phyloP scores from a whole-genome alignment of 148 eudicot genomes.

The Talinum fruticosum region DNA sequence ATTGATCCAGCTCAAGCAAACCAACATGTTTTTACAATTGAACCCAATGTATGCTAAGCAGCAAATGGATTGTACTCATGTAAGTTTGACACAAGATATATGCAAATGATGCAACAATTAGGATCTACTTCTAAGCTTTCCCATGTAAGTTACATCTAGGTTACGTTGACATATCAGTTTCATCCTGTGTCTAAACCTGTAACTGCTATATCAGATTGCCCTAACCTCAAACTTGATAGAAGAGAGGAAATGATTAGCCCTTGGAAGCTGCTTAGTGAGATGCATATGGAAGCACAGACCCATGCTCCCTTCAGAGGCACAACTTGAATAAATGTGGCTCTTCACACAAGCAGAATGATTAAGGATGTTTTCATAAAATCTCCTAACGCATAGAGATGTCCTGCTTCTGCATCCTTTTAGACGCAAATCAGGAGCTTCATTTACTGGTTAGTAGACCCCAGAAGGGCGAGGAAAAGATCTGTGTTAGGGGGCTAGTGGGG shows the following conservation, averaged over 20 bases:
- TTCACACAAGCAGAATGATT: background rate
- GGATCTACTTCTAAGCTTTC: background rate
- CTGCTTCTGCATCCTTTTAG: background rate
- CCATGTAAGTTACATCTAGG: background rate
- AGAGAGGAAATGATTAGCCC: background rate
- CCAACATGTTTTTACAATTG: background rate
- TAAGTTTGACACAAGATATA: background rate
- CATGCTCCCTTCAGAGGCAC: background rate
- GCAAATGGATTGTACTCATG: background rate
- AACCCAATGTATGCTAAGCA: background rate
- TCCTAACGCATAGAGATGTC: background rate
- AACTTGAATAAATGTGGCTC: background rate
- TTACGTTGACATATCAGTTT: background rate
- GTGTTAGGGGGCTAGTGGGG: too few relatives aligned
- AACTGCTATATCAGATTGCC: background rate
- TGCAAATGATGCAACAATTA: background rate
- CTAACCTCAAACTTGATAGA: background rate
- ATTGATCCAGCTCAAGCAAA: constrained; percentile 13
- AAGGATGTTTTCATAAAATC: background rate
- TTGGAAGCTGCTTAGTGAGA: background rate
- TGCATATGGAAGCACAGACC: background rate
- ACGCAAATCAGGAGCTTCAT: background rate
- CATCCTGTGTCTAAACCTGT: background rate
- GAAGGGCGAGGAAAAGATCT: too few relatives aligned
- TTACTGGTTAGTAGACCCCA: background rate